These are phyloP conservation scores for Huntiella abstrusa DNA, from an alignment of 2,329 filamentous ascomycete species.

Conservation along the genomic window DNA sequence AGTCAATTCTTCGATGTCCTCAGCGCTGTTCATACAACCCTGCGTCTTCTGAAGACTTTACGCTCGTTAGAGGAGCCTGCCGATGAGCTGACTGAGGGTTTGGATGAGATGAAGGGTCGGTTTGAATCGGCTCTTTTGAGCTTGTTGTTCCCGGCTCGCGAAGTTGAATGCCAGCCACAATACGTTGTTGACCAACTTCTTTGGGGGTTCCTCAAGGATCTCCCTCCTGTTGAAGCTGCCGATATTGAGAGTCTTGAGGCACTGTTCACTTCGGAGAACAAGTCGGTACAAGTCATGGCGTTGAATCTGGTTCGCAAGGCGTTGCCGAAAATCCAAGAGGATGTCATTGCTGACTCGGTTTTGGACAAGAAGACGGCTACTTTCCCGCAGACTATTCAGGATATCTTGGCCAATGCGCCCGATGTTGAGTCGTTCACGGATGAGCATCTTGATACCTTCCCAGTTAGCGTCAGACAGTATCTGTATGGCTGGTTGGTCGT, in stretches of 20 bases:
- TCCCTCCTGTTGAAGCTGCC: background rate
- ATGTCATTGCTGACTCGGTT: slow-evolving; percentile 60
- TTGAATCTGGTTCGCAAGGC: slow-evolving; percentile 64
- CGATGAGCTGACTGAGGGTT: slow-evolving; percentile 65
- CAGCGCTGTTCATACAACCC: slow-evolving; percentile 39
- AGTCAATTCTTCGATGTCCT: background rate
- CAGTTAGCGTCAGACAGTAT: slow-evolving; percentile 55
- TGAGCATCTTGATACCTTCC: slow-evolving; percentile 48
- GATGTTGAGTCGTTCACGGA: slow-evolving; percentile 36
- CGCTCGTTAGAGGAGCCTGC: slow-evolving; percentile 53
- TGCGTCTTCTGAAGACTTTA: slow-evolving; percentile 50
- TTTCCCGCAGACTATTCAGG: background rate
- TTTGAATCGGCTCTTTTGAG: slow-evolving; percentile 13
- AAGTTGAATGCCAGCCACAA: background rate
- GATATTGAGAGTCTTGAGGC: background rate
- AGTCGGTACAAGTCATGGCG: slow-evolving; percentile 58
- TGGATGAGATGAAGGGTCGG: slow-evolving; percentile 31
- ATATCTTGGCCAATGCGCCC: background rate
- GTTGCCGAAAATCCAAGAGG: slow-evolving; percentile 61
- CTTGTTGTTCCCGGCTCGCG: background rate
- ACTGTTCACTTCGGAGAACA: slow-evolving; percentile 40
- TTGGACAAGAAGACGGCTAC: slow-evolving; percentile 40
- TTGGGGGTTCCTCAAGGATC: background rate
- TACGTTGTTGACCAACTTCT: background rate
- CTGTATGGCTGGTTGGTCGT: slow-evolving; percentile 77